Evolutionary conservation across 371 early-diverging fungal genomes (phyloP).

Genomic region (Mycotypha africana): DNA sequence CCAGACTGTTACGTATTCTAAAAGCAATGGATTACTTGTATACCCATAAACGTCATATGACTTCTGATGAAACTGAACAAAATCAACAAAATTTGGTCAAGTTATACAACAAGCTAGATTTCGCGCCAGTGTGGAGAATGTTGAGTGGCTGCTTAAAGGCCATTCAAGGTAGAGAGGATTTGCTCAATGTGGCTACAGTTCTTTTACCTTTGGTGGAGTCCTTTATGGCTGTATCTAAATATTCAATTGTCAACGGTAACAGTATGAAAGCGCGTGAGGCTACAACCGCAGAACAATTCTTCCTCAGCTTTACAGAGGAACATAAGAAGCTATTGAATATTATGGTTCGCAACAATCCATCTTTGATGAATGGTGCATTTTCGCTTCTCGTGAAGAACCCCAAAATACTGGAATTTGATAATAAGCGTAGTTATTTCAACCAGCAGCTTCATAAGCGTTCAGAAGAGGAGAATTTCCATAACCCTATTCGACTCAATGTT

Average conservation of each 20-base stretch:
- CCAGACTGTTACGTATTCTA: constrained; percentile 87
- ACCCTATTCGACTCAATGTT: constrained; percentile 81
- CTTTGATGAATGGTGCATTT: constrained; percentile 94
- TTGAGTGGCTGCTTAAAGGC: constrained; percentile 69
- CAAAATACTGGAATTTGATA: constrained; percentile 97
- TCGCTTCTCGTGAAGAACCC: constrained; percentile 91
- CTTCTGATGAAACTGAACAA: constrained; percentile 12
- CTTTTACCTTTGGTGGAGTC: constrained; percentile 92
- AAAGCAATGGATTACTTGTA: constrained; percentile 89
- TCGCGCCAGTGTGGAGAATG: constrained; percentile 73
- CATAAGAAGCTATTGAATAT: constrained; percentile 94
- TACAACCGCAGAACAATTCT: constrained; percentile 60
- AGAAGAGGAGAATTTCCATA: constrained; percentile 59
- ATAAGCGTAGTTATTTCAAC: constrained; percentile 94
- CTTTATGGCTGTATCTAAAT: constrained; percentile 93
- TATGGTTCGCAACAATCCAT: constrained; percentile 95
- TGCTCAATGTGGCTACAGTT: constrained; percentile 87
- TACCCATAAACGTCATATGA: constrained; percentile 27
- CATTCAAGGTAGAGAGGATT: constrained; percentile 70
- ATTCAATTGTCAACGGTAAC: constrained; percentile 39
- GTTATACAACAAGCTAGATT: constrained; percentile 68
- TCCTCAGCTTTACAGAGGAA: constrained; percentile 87
- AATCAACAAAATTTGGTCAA: constrained; percentile 51
- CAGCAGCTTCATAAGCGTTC: constrained; percentile 87
- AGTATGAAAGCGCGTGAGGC: constrained; percentile 14